Conservation (phyloP, 1,284 basidiomycete species). For the Stygiomarasmius scandens region DNA sequence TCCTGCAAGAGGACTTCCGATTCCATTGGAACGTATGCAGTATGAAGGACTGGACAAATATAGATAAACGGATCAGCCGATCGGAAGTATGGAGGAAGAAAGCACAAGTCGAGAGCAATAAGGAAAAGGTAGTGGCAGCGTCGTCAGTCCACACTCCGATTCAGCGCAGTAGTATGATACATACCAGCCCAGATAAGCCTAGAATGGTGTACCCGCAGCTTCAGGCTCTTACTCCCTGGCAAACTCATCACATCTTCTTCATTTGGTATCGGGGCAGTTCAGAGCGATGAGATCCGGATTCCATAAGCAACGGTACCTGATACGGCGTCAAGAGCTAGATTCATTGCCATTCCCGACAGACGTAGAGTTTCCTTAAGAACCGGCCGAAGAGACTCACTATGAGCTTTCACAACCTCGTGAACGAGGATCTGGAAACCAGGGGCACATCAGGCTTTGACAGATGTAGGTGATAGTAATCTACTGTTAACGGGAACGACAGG, state of each 20-base stretch:
- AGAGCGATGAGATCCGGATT: constrained; percentile 54
- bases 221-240: constrained; percentile 66
- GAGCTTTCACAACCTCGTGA: too few species aligned
- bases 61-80: too few species aligned
- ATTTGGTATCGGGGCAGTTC: constrained; percentile 21
- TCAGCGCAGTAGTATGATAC: constrained; percentile 22
- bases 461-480: too few species aligned
- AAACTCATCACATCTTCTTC: constrained; percentile 62
- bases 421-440: too few species aligned
- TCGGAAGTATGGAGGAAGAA: too few species aligned
- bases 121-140: not conserved
- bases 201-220: constrained; percentile 78
- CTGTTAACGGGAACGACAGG: too few species aligned
- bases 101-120: not conserved
- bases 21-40: constrained; percentile 93
- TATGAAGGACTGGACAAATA: too few species aligned
- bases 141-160: not conserved
- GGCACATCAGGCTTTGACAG: too few species aligned
- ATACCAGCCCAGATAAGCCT: constrained; percentile 86
- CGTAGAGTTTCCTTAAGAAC: too few species aligned
- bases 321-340: constrained; percentile 84
- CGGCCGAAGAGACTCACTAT: too few species aligned
- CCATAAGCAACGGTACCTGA: constrained; percentile 65
- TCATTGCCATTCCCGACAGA: too few species aligned
- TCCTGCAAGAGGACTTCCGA: constrained; percentile 59